Evolutionary conservation across 768 basidiomycete genomes (phyloP), one percentile per base, ranked within the genome.

Genomic region (Crepidotus variabilis): DNA sequence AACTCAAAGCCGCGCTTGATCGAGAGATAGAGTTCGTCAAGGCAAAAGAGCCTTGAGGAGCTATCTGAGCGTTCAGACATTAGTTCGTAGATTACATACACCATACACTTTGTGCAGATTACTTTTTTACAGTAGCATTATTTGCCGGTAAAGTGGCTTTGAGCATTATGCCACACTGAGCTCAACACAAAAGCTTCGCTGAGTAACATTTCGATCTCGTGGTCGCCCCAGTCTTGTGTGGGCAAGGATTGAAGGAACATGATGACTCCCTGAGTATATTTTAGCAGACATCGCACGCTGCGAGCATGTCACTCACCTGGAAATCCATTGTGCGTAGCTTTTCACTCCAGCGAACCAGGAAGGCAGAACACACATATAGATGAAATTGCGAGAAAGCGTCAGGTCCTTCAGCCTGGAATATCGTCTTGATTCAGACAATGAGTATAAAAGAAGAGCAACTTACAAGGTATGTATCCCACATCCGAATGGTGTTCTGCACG

Each of bases 381-480:
- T 99, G 97, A 68, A 98, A 99, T 69, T 98, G 94, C 13, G 95
- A 98, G 73, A 99, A 99, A 10, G 97, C 97, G 61, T 99, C 95
- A 2, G 94, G 79, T 5, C 97, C 97, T 73, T 99, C 97, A 13
- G 96, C 90, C 97, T 99, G 57, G 39, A 46, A 21, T 18, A n/a
- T 33, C 23, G 39, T 33, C n/a, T 18, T 47, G 46, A 34, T 55
- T 24, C 13, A 24, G 24, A 59, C 58, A 36, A 48, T 7, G 10
- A 24, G 39, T 13, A 43, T 33, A 49, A 23, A 8, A 14, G 33
- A 16, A n/a, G 24, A 56, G 50, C 18, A 3, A 72, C 92, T 55
- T 58, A 98, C 97, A 66, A 99, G 74, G 71, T 99, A 99, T 11
- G 97, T 98, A 69, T 99, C 97, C 97, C 97, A 99, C 96, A 98